Conservation (phyloP, 108 stramenopile genomes). For the Parietichytrium sp. region DNA sequence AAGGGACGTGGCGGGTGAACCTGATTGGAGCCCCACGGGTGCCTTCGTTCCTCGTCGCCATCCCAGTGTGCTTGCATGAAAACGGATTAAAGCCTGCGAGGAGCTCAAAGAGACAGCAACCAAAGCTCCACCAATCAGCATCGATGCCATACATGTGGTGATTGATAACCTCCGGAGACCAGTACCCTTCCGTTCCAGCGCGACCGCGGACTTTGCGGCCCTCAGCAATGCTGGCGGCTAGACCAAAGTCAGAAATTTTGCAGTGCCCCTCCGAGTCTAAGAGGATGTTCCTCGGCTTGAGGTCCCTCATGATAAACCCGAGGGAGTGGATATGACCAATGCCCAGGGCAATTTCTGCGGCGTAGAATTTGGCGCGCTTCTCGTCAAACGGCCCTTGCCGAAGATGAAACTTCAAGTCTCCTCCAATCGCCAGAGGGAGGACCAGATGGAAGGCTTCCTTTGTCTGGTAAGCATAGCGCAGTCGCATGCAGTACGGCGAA, state of each 20-base stretch:
- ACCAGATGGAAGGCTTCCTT: conserved; percentile 52
- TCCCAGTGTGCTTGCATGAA: conserved; percentile 47
- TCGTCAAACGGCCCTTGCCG: conserved; percentile 44
- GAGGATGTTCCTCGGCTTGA: conserved; percentile 64
- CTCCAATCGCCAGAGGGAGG: conserved; percentile 53
- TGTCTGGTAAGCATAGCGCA: conserved; percentile 63
- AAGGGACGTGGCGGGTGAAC: conserved; percentile 49
- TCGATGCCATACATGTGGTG: conserved; percentile 51
- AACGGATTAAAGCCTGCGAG: conserved; percentile 55
- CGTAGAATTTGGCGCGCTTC: conserved; percentile 51
- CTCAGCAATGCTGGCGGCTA: background rate
- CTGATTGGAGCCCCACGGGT: conserved; percentile 49
- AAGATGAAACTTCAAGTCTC: conserved; percentile 47
- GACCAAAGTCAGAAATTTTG: conserved; percentile 59
- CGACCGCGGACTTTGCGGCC: background rate
- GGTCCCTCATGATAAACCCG: conserved; percentile 61
- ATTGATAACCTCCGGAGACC: conserved; percentile 56
- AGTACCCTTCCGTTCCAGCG: conserved; percentile 49
- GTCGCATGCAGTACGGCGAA: conserved; percentile 53
- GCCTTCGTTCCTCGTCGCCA: conserved; percentile 42
- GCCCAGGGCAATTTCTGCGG: conserved; percentile 56
- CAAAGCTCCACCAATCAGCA: conserved; percentile 63
- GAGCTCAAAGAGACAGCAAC: conserved; percentile 54
- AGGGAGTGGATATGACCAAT: conserved; percentile 55
- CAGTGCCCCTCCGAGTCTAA: conserved; percentile 56